These are phyloP conservation scores for Sicyos edulis DNA, from an alignment of 306 rosid genomes.

Conservation along the genomic window DNA sequence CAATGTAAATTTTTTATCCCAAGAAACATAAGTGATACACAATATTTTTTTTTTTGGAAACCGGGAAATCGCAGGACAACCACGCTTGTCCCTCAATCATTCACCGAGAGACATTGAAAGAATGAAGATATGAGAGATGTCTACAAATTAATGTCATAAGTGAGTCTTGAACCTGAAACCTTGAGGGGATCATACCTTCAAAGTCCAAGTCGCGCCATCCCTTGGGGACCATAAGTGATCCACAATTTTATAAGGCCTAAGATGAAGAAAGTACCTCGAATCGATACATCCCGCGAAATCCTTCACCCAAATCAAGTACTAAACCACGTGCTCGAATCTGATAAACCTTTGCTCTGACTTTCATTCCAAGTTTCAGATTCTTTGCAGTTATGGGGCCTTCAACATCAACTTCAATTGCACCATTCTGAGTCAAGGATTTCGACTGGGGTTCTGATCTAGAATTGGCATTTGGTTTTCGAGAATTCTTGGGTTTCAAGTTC, in stretches of 20 bases:
- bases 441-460: constrained; percentile 28
- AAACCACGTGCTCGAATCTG: constrained; percentile 77
- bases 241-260: constrained; percentile 6
- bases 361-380: constrained; percentile 58
- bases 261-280: constrained; percentile 48
- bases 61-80: no score
- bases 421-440: constrained; percentile 24
- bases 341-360: constrained; percentile 58
- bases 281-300: constrained; percentile 74
- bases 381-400: constrained; percentile 28
- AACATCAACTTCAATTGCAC: constrained; percentile 26
- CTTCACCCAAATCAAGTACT: constrained; percentile 87
- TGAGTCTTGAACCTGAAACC: no score
- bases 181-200: no score
- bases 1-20: background rate
- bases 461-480: constrained; percentile 21
- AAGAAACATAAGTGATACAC: background rate
- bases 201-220: no score
- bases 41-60: no score
- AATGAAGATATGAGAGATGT: no score
- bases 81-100: no score
- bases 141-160: no score
- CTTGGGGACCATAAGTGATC: background rate
- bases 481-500: constrained; percentile 31
- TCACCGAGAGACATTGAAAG: no score